These are phyloP conservation scores for Scytalidium lignicola DNA, from an alignment of 2,329 filamentous ascomycete species.

Conservation along the genomic window DNA sequence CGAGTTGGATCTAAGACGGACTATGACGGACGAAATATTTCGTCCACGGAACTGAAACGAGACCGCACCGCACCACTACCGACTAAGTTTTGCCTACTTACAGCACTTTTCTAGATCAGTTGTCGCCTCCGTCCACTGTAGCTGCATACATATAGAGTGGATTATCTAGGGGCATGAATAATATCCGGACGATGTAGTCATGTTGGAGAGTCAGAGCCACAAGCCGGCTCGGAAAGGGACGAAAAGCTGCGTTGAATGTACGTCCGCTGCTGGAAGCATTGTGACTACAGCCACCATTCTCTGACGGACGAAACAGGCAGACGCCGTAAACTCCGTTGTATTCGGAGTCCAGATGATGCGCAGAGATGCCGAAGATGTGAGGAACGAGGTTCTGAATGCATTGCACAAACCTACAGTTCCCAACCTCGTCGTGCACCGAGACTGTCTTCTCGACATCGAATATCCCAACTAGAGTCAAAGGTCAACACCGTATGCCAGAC, in stretches of 20 bases:
- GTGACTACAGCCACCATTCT: neutral
- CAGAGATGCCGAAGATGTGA: constrained; percentile 16
- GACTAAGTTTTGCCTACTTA: too few species aligned
- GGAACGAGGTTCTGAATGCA: constrained; percentile 13
- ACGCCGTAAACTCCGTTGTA: constrained; percentile 27
- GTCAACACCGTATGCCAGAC: constrained; percentile 14
- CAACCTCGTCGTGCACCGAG: constrained; percentile 5
- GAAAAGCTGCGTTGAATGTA: constrained; percentile 27
- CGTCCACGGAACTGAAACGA: constrained; percentile 3
- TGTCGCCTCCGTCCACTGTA: too few species aligned
- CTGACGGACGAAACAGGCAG: constrained; percentile 17
- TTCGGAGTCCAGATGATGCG: constrained; percentile 20
- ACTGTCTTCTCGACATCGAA: constrained; percentile 17
- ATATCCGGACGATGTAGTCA: neutral
- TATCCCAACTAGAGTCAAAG: constrained; percentile 15
- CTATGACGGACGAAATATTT: constrained; percentile 27
- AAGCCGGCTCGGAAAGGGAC: constrained; percentile 22
- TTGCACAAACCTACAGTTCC: constrained; percentile 15
- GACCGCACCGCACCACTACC: too few species aligned
- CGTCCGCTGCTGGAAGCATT: neutral
- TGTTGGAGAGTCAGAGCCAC: constrained; percentile 8
- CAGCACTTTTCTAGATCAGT: too few species aligned
- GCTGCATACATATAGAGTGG: too few species aligned
- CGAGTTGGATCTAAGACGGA: too few species aligned
- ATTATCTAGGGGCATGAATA: constrained; percentile 5